Base-by-base conservation (phyloP, 2,329 filamentous ascomycete species). In the Cladosporium halotolerans region DNA sequence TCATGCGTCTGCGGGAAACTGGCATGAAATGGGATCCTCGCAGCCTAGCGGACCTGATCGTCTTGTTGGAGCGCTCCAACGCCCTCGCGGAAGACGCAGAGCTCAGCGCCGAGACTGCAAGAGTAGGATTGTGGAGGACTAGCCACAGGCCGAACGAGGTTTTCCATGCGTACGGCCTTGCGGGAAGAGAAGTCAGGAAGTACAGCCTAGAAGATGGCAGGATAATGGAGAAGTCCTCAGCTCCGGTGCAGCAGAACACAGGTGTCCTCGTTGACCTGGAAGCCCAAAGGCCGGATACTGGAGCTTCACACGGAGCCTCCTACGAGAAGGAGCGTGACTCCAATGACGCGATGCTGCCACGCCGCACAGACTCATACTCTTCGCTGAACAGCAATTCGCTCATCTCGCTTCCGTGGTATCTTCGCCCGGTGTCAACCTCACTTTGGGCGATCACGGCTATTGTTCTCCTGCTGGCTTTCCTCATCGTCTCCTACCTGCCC, bases 21-120 rank as follows among this genome's bases (percentile, higher is more conserved):
- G 90, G 90, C 0, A 74, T 96, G 57, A 79, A 86, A 64, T 96
- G 91, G 91, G 89, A 96, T 65, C 80, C 89, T 2, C 79, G 85
- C 43, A 92, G 85, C 19, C 74, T 96, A 7, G 91, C 88, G 3
- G 90, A 96, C 66, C 73, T 95, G 36, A 79, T 93, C 41, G 81
- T 85, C 1, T 76, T 96, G 9, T 77, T 95, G 23, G 85, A 89
- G 58, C 81, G 86, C 55, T 91, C 88, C 58, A 96, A 95, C 68
- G 82, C 85, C 14, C 77, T 90, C 45, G 74, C 77, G 18, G 85
- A 87, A 62, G 95, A 90, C 68, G 76, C 80, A 10, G 81, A 82
- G 3, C 80, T 82, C 0, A 77, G 82, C 41, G 69, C 71, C 7
- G 76, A 80, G 41, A 73, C 71, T 46, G 79, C 75, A 63, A 80